Conservation (phyloP, 176 grass and related monocot species). For the Triticum urartu region DNA sequence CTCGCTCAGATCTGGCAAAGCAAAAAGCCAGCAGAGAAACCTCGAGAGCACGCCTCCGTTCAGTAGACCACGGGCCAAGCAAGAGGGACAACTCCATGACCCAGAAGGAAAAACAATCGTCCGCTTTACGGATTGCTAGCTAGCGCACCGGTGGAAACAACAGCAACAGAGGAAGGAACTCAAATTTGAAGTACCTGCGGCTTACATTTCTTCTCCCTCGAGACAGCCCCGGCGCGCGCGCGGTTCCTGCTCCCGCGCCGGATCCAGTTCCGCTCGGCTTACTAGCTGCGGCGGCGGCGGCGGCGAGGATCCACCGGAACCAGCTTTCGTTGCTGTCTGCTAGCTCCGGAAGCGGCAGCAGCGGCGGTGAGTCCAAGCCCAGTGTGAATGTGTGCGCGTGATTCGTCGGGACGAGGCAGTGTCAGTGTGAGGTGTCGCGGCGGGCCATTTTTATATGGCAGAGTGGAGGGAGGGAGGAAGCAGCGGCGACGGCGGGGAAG, state of each 20-base stretch:
- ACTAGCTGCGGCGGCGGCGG: not conserved
- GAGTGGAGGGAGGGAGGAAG: not conserved
- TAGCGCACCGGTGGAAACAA: not conserved
- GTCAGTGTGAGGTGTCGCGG: not conserved
- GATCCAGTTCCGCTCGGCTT: not conserved
- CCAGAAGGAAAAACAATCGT: not conserved
- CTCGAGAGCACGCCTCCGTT: not conserved
- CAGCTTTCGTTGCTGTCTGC: not conserved
- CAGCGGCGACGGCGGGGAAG: conserved; percentile 9
- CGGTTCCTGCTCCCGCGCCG: not conserved
- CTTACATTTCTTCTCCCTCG: conserved; percentile 11
- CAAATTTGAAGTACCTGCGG: conserved; percentile 18
- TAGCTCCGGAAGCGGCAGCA: not conserved
- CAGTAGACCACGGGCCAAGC: not conserved
- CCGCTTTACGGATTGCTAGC: not conserved
- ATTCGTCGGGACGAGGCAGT: not conserved
- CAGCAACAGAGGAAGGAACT: not conserved
- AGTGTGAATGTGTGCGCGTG: conserved; percentile 4
- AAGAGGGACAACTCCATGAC: not conserved
- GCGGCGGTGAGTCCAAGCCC: not conserved
- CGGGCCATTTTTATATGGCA: not conserved
- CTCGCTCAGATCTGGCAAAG: conserved; percentile 14
- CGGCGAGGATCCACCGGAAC: not conserved
- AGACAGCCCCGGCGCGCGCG: not conserved
- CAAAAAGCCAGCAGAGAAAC: not conserved